Base-by-base conservation (phyloP, 2,329 filamentous ascomycete species). In the Pleomassaria siparia region DNA sequence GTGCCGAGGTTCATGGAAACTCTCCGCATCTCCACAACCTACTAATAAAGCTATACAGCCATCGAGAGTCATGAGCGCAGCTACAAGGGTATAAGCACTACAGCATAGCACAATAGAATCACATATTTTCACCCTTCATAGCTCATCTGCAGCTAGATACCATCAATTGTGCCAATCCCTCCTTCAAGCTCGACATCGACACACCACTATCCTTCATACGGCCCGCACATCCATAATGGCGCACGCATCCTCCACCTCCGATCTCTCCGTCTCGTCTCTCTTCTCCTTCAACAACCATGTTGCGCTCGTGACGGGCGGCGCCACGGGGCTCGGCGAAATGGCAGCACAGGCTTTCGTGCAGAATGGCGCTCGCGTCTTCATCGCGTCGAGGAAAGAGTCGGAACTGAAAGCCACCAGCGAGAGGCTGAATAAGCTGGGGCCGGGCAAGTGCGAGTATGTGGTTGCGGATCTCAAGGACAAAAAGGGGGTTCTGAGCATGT, bases 311-410 rank as follows among this genome's bases (percentile, higher is more conserved):
- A 79, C 76, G 16, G 76, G 76, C 49, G 76, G 76, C 45, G 76
- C 76, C 9, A 78, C 76, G 46, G 76, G 76, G 3, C 72, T 79
- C 40, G 76, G 76, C 44, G 77, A 79, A 55, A 80, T 80, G 77
- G 79, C 79, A 39, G 78, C 78, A 1, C 76, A 80, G 60, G 77
- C 76, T 10, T 80, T 76, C 51, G 71, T 80, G 18, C 70, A 76
- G 45, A 80, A 80, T 50, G 77, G 77, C 21, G 76, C 78, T 5
- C 76, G 66, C 11, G 78, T 80, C 41, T 75, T 79, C 60, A 80
- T 80, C 51, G 78, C 78, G n/a, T 76, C 73, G 9, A 74, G 78
- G 40, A 79, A 80, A 62, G 74, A 75, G 47, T 70, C 73, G 50
- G 76, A 79, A 28, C 74, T 78, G 46, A 73, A 77, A 26, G 60